Conservation (phyloP, 1,284 basidiomycete genomes). For the Cutaneotrichosporon arboriforme region DNA sequence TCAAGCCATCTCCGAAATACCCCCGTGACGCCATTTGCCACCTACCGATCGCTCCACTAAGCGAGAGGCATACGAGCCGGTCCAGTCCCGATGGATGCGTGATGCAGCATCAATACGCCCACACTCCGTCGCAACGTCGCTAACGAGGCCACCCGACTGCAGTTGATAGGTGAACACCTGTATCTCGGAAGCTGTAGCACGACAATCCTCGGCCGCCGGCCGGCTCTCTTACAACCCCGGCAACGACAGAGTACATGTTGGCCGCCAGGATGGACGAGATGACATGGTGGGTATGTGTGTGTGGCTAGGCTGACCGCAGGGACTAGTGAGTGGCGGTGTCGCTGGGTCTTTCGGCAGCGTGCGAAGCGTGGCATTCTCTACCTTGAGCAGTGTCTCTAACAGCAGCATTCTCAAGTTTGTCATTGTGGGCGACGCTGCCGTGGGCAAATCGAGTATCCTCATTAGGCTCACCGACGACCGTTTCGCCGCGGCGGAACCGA, state of each 20-base stretch:
- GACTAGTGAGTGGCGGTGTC: constrained; percentile 24
- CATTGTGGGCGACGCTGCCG: constrained; percentile 41
- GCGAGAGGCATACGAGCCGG: too few species aligned
- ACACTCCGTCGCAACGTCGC: too few species aligned
- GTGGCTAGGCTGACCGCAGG: constrained; percentile 16
- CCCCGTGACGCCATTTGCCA: too few species aligned
- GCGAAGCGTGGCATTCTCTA: neutral
- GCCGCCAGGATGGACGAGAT: constrained; percentile 23
- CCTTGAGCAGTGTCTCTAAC: neutral
- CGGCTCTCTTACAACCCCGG: neutral
- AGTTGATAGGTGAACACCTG: too few species aligned
- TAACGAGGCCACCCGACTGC: too few species aligned
- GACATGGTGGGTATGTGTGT: constrained; percentile 16
- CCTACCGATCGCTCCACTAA: too few species aligned
- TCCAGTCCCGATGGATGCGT: too few species aligned
- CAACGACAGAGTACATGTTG: constrained; percentile 4
- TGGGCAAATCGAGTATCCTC: constrained; percentile 41
- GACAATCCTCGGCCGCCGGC: too few species aligned
- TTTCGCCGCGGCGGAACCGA: constrained; percentile 37
- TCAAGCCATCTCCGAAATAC: neutral
- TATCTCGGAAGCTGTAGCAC: too few species aligned
- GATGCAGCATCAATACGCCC: too few species aligned
- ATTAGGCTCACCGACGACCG: constrained; percentile 40
- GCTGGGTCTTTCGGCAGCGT: neutral
- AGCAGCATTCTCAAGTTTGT: constrained; percentile 45